These are phyloP conservation scores for Pyronema omphalodes DNA, from an alignment of 495 filamentous ascomycete genomes.

Conservation along the genomic window DNA sequence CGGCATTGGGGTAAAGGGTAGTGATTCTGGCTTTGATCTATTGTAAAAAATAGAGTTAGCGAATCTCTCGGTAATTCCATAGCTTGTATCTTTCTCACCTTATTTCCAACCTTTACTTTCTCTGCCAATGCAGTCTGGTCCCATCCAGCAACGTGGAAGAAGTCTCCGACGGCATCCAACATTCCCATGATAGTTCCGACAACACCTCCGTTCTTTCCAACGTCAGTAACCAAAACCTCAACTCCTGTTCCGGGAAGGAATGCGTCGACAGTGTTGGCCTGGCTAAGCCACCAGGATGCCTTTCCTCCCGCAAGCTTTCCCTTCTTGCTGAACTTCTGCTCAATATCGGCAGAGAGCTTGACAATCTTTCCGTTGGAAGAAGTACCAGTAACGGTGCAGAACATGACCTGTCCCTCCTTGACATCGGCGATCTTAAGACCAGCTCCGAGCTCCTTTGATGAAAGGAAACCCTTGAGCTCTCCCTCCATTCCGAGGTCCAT, in stretches of 20 bases:
- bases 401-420: conserved; percentile 61
- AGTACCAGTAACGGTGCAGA: conserved; percentile 65
- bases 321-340: conserved; percentile 42
- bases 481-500: conserved; percentile 75
- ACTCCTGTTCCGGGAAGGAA: conserved; percentile 80
- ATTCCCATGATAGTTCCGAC: conserved; percentile 80
- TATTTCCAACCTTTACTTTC: conserved; percentile 60
- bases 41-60: not conserved
- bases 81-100: conserved; percentile 23
- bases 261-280: conserved; percentile 71
- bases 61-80: not conserved
- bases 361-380: conserved; percentile 61
- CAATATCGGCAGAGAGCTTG: conserved; percentile 60
- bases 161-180: conserved; percentile 71
- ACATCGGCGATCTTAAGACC: conserved; percentile 39
- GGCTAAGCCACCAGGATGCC: conserved; percentile 44
- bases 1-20: conserved; percentile 59
- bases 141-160: conserved; percentile 55
- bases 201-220: conserved; percentile 35
- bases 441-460: conserved; percentile 60
- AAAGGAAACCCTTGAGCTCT: conserved; percentile 62
- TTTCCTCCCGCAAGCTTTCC: conserved; percentile 32
- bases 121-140: conserved; percentile 45
- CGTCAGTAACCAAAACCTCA: conserved; percentile 64
- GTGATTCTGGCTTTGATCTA: conserved; percentile 63